Evolutionary conservation across 2,329 filamentous ascomycete species (phyloP).

Genomic region (Chrysoporthe austroafricana): DNA sequence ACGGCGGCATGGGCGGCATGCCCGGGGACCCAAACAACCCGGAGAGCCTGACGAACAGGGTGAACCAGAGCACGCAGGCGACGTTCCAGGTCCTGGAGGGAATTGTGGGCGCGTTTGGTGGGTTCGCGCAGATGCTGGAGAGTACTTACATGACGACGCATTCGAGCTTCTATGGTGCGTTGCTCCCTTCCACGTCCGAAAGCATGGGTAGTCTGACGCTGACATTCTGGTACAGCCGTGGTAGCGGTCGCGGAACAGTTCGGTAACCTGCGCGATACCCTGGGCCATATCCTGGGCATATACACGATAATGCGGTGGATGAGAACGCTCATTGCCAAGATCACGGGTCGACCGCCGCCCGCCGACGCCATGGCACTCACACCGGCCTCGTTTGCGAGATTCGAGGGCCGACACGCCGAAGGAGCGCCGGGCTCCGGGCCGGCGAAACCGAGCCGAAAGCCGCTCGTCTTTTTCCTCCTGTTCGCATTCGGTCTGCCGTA

Average conservation of each 20-base stretch:
- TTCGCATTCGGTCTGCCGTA: slow-evolving; percentile 96
- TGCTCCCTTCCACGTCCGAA: not conserved
- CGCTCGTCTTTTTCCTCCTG: slow-evolving; percentile 91
- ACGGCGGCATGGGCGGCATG: slow-evolving; percentile 46
- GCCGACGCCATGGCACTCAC: slow-evolving; percentile 87
- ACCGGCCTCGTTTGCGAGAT: slow-evolving; percentile 86
- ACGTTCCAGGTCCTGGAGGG: slow-evolving; percentile 99
- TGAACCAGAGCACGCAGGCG: slow-evolving; percentile 91
- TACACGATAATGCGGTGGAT: slow-evolving; percentile 97
- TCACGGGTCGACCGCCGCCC: slow-evolving; percentile 88
- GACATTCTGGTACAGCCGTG: slow-evolving; percentile 68
- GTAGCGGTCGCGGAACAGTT: slow-evolving; percentile 98
- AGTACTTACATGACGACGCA: slow-evolving; percentile 99
- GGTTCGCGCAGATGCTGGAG: slow-evolving; percentile 98
- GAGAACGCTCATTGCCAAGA: slow-evolving; percentile 84
- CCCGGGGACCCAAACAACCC: slow-evolving; percentile 77
- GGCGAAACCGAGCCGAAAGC: slow-evolving; percentile 84
- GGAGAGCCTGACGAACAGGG: slow-evolving; percentile 92
- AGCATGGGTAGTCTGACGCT: slow-evolving; percentile 17
- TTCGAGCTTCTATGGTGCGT: slow-evolving; percentile 94
- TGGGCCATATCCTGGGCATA: slow-evolving; percentile 92
- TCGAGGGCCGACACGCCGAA: slow-evolving; percentile 71
- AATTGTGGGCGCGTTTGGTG: slow-evolving; percentile 93
- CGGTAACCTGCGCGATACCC: slow-evolving; percentile 86
- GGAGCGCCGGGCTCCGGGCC: slow-evolving; percentile 59